phyloP scores from a whole-genome alignment of 1,284 basidiomycete species.

The Coniophora puteana region DNA sequence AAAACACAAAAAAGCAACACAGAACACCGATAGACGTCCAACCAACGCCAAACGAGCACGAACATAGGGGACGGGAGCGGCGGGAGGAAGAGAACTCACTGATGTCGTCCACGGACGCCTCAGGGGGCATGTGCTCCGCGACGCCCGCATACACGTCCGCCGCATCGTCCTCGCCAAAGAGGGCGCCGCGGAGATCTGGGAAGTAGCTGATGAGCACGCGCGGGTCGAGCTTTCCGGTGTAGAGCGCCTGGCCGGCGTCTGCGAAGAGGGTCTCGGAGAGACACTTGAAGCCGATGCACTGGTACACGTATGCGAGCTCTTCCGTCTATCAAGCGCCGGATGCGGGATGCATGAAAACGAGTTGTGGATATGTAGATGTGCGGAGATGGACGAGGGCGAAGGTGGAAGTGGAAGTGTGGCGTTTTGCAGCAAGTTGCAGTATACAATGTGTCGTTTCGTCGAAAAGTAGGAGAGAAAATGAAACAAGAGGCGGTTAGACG shows the following conservation, averaged over 20 bases:
- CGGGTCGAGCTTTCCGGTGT: conserved; percentile 71
- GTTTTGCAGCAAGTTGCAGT: no score
- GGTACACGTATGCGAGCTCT: conserved; percentile 72
- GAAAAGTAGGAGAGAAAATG: no score
- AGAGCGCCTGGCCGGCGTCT: conserved; percentile 71
- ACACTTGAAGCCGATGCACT: conserved; percentile 72
- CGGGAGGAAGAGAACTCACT: conserved; percentile 52
- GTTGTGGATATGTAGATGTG: conserved; percentile 5
- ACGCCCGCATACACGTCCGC: conserved; percentile 64
- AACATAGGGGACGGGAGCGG: conserved; percentile 17
- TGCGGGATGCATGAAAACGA: no score
- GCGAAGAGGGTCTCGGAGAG: conserved; percentile 72
- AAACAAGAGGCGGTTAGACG: conserved; percentile 3
- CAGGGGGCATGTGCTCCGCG: conserved; percentile 57
- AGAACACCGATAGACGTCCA: no score
- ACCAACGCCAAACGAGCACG: no score
- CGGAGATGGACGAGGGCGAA: no score
- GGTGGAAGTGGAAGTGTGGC: neutral
- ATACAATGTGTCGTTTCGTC: no score
- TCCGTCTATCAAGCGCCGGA: conserved; percentile 43
- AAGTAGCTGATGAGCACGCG: conserved; percentile 74
- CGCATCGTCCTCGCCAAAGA: conserved; percentile 56
- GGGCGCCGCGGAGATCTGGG: conserved; percentile 59
- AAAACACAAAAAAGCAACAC: no score
- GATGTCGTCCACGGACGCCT: conserved; percentile 66